Conservation (phyloP, 441 rosid species). For the Pelargonium australe region DNA sequence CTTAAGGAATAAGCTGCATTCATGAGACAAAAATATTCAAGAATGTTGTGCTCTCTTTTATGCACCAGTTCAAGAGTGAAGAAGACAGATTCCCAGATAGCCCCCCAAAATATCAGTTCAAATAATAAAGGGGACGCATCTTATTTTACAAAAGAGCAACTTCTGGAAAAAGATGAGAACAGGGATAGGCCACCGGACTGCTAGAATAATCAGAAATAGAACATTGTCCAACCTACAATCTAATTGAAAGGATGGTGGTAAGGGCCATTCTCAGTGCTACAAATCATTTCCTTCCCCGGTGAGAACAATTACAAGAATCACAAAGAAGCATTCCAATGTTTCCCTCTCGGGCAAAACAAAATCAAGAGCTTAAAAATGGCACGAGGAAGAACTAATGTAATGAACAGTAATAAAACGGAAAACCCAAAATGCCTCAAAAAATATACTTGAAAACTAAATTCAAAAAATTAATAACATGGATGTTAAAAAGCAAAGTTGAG, state of each 20-base stretch:
- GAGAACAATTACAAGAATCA: not conserved
- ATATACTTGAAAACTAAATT: not conserved
- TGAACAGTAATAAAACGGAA: not conserved
- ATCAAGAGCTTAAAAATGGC: too few relatives aligned
- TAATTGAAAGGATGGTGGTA: not conserved
- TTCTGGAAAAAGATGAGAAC: not conserved
- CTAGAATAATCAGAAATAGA: not conserved
- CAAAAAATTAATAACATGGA: not conserved
- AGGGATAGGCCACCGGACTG: not conserved
- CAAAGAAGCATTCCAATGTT: not conserved
- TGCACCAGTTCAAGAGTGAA: not conserved
- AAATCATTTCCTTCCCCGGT: not conserved
- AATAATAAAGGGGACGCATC: constrained; percentile 12
- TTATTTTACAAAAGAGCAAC: not conserved
- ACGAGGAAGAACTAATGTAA: too few relatives aligned
- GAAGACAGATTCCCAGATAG: constrained; percentile 17
- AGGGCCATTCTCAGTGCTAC: not conserved
- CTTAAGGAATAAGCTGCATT: constrained; percentile 89
- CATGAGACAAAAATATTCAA: constrained; percentile 77
- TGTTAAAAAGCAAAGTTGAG: not conserved
- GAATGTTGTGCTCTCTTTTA: constrained; percentile 49
- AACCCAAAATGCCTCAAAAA: not conserved
- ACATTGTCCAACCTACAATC: not conserved
- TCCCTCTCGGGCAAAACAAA: too few relatives aligned
- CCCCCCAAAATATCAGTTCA: constrained; percentile 11